These are phyloP conservation scores for Salvia splendens DNA, from an alignment of 257 asterid genomes.

Conservation along the genomic window DNA sequence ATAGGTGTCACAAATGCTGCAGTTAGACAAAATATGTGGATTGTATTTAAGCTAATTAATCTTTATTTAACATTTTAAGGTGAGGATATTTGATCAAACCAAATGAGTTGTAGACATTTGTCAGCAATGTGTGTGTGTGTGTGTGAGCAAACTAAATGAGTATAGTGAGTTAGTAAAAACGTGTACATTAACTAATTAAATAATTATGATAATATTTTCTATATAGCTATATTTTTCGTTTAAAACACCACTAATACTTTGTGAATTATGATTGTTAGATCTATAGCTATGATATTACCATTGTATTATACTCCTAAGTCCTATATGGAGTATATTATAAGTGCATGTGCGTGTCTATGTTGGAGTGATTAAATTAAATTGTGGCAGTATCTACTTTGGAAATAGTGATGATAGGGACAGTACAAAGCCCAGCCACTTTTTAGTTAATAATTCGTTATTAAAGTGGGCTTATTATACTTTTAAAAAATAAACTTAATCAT, in stretches of 20 bases:
- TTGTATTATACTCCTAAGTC: too few species aligned
- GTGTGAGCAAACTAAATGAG: too few species aligned
- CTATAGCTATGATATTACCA: too few species aligned
- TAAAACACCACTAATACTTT: too few species aligned
- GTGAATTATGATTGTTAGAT: too few species aligned
- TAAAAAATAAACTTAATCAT: neutral
- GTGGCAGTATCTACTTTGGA: neutral
- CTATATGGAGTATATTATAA: too few species aligned
- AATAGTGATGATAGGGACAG: neutral
- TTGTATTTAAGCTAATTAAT: constrained; percentile 4
- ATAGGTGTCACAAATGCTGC: constrained; percentile 11
- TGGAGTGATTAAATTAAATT: neutral
- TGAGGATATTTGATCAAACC: neutral
- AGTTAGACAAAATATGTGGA: constrained; percentile 15
- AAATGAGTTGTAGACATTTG: neutral
- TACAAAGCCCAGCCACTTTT: neutral
- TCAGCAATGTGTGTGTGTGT: too few species aligned
- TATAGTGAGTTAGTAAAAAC: neutral
- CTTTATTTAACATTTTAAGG: constrained; percentile 1
- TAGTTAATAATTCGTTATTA: neutral
- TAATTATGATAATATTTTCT: too few species aligned
- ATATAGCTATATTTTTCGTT: too few species aligned
- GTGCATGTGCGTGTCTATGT: too few species aligned
- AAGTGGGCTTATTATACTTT: neutral
- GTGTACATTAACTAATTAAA: too few species aligned